Base-by-base conservation (phyloP, 345 rosid genomes). In the Passiflora organensis region DNA sequence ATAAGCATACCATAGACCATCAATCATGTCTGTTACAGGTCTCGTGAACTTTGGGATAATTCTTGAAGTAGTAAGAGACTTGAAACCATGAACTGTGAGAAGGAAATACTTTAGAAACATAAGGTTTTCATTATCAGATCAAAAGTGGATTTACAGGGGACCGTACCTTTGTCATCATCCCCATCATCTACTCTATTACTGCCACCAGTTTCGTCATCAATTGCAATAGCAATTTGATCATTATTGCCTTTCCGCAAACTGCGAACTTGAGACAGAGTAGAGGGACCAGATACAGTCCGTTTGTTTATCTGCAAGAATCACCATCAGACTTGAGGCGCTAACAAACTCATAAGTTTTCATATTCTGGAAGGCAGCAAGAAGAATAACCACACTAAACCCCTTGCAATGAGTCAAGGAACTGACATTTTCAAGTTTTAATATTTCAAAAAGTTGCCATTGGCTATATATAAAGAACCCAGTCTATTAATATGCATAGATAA, bases 91-190 rank as follows among this genome's bases (percentile, higher is more conserved):
- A 68, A 80, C 97, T 85, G 67, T 38, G 56, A 54, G 41, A 50
- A 54, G 51, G 16, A 48, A 38, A 3, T 32, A 17, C 21, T 19
- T 49, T 44, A 43, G 51, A 32, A 32, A 32, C 28, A 17, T 42
- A 56, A 17, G 10, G 6, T 4, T 16, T 20, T 36, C 20, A 55
- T 39, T 32, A 2, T 42, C 32, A 10, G 32, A 43, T 12, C 18
- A 25, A 10, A 56, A 0, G 13, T 14, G 24, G 50, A 32, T 36
- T 48, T 36, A 19, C 37, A 20, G 38, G 37, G 5, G 10, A 20
- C 46, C 38, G 60, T 77, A 89, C 95, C 94, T 89, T 93, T 93
- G 63, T 93, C 91, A 25, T 93, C 99, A 21, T 91, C 95, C 47
- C 84, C 87, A 60, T 82, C 96, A 68, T 93, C 94, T 78, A 93